Conservation (phyloP, 768 basidiomycete genomes). For the Basidioascus undulatus region DNA sequence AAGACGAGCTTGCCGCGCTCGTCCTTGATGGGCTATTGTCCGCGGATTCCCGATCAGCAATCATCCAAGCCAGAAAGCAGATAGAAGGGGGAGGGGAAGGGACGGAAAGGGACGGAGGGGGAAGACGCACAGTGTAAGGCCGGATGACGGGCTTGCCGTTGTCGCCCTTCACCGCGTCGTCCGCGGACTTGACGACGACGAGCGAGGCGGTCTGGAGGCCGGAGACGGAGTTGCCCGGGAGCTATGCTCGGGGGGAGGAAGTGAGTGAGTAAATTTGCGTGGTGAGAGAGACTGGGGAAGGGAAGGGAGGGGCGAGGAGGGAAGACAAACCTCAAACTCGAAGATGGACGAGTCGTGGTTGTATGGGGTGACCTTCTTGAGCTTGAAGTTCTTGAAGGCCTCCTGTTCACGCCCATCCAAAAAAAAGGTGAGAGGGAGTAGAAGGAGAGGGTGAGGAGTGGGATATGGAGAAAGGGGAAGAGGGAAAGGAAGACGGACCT, state of each 20-base stretch:
- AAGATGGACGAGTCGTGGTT: conserved; percentile 83
- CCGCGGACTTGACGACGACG: conserved; percentile 49
- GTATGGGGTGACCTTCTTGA: conserved; percentile 48
- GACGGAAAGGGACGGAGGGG: too few species aligned
- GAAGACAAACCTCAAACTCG: too few species aligned
- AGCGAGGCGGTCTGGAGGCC: conserved; percentile 57
- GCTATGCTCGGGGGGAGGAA: conserved; percentile 33
- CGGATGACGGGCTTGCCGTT: conserved; percentile 74
- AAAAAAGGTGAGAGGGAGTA: neutral
- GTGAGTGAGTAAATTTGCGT: neutral
- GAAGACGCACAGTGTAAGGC: conserved; percentile 90
- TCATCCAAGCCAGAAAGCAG: too few species aligned
- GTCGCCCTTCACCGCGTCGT: conserved; percentile 31
- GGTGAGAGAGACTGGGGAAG: conserved; percentile 1
- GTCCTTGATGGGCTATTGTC: too few species aligned
- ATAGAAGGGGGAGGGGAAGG: too few species aligned
- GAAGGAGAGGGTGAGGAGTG: neutral
- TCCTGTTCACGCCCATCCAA: too few species aligned
- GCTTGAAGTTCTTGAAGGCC: conserved; percentile 52
- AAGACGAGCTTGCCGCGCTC: conserved; percentile 49
- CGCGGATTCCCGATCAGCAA: too few species aligned
- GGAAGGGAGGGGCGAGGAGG: too few species aligned
- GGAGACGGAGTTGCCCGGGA: conserved; percentile 53
- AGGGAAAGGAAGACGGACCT: neutral
- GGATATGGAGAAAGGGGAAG: conserved; percentile 1